Percentiles rank a stretch among this genome's conserved stretches.
phyloP scores from a whole-genome alignment of 2,329 filamentous ascomycete species.

The Phaeosphaeria sp. region DNA sequence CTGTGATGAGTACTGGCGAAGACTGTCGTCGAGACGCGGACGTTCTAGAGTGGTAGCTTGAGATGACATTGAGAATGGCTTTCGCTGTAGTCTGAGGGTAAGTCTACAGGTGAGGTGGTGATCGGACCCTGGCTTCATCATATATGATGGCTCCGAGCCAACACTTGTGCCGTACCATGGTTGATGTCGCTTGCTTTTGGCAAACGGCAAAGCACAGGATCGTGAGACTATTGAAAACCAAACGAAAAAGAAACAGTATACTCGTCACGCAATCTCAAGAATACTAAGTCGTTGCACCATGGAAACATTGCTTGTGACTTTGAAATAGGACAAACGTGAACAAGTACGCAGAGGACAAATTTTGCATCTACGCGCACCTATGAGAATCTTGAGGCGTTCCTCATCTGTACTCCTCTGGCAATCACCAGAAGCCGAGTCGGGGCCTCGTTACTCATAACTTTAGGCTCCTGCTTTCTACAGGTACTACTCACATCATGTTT shows the following conservation, averaged over 20 bases:
- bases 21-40: slow-evolving; percentile 1
- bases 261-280: not conserved
- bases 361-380: not conserved
- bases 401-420: no score
- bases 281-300: no score
- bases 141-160: not conserved
- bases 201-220: not conserved
- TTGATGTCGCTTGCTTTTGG: not conserved
- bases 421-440: no score
- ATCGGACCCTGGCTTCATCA: not conserved
- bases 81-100: not conserved
- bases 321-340: not conserved
- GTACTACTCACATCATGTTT: not conserved
- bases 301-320: no score
- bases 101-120: not conserved
- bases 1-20: not conserved
- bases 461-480: no score
- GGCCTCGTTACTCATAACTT: no score
- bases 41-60: not conserved
- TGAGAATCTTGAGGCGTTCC: no score
- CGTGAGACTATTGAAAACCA: not conserved
- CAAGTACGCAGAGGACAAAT: not conserved
- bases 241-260: not conserved
- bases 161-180: not conserved
- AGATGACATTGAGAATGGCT: not conserved